These are phyloP conservation scores for Claviceps fusiformis DNA, from an alignment of 2,329 filamentous ascomycete genomes.

Conservation along the genomic window DNA sequence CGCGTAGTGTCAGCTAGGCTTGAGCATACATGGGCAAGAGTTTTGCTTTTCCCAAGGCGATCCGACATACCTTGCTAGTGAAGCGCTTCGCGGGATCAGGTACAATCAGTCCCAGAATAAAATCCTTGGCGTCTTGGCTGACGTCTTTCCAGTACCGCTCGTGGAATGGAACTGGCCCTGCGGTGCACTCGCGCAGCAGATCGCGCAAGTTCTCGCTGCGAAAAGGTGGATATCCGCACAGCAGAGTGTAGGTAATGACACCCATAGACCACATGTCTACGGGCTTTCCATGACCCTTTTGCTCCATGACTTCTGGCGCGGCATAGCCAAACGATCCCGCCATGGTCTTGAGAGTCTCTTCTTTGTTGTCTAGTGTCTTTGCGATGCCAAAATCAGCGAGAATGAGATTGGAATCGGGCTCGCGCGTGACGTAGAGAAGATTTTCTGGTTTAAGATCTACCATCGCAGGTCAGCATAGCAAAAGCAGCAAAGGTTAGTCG, in stretches of 20 bases:
- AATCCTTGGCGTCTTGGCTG: slow-evolving; percentile 86
- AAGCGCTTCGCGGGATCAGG: slow-evolving; percentile 64
- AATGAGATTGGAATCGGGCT: slow-evolving; percentile 69
- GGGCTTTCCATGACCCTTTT: slow-evolving; percentile 92
- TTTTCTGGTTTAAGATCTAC: slow-evolving; percentile 96
- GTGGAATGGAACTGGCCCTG: slow-evolving; percentile 78
- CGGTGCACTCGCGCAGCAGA: slow-evolving; percentile 86
- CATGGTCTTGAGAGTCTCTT: slow-evolving; percentile 94
- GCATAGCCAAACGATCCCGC: slow-evolving; percentile 97
- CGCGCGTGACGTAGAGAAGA: slow-evolving; percentile 76
- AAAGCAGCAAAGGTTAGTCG: background rate
- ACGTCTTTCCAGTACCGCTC: slow-evolving; percentile 98
- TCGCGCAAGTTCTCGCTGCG: slow-evolving; percentile 86
- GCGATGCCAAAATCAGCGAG: slow-evolving; percentile 97
- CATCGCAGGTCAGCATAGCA: background rate
- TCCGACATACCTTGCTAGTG: slow-evolving; percentile 53
- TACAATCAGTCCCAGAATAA: slow-evolving; percentile 72
- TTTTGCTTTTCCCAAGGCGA: background rate
- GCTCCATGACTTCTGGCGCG: slow-evolving; percentile 95
- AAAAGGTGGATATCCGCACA: slow-evolving; percentile 97
- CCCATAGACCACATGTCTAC: slow-evolving; percentile 99
- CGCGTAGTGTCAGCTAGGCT: background rate
- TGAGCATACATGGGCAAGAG: background rate
- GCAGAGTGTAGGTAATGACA: slow-evolving; percentile 94
- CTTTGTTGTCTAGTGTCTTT: slow-evolving; percentile 85